Conservation (phyloP, 768 basidiomycete genomes). For the Podaxis sp. region DNA sequence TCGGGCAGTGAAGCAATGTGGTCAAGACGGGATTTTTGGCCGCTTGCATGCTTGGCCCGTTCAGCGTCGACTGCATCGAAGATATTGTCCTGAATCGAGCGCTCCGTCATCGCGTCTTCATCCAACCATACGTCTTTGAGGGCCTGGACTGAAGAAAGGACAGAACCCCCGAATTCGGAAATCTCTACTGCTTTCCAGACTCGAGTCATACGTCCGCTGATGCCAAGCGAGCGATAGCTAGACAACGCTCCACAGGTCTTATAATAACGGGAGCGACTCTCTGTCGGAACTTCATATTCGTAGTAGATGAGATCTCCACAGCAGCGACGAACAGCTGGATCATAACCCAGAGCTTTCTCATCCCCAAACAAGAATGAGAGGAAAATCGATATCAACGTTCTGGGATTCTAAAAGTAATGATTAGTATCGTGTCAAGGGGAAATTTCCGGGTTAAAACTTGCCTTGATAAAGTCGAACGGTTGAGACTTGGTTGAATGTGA, state of each 20-base stretch:
- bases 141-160: not conserved
- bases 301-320: not conserved
- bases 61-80: conserved; percentile 8
- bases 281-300: not conserved
- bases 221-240: not conserved
- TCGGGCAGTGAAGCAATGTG: too few species aligned
- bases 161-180: not conserved
- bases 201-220: not conserved
- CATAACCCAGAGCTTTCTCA: not conserved
- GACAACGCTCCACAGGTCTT: not conserved
- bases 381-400: not conserved
- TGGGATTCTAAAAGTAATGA: not conserved
- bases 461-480: not conserved
- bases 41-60: not conserved
- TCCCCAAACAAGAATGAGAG: conserved; percentile 1
- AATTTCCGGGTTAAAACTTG: not conserved
- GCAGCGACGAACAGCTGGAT: not conserved
- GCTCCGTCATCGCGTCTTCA: conserved; percentile 11
- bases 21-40: not conserved
- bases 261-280: not conserved
- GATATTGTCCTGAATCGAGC: conserved; percentile 17
- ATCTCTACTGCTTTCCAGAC: not conserved
- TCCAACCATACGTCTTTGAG: conserved; percentile 24
- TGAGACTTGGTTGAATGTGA: conserved; percentile 2
- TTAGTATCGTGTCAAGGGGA: not conserved